A percentile compares a stretch with the other conserved stretches of the same genome.
phyloP scores from a whole-genome alignment of 768 basidiomycete species.

The Mycena capillaripes region DNA sequence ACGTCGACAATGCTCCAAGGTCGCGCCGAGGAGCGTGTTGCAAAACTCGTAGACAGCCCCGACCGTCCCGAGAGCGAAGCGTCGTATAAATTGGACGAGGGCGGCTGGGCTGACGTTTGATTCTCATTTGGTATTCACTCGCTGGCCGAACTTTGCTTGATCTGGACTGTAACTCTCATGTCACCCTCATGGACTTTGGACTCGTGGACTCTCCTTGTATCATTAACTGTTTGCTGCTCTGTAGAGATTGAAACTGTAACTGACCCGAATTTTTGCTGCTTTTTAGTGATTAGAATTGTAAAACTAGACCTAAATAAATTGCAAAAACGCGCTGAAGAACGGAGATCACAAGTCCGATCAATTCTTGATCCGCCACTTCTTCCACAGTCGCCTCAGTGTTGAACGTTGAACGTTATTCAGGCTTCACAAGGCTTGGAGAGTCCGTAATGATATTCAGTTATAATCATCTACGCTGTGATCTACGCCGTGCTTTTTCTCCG shows the following conservation, averaged over 20 bases:
- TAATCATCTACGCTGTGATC: too few relatives aligned
- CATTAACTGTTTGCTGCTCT: constrained; percentile 30
- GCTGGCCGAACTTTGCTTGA: constrained; percentile 13
- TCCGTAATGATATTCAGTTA: background rate
- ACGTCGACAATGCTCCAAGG: constrained; percentile 56
- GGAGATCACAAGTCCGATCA: background rate
- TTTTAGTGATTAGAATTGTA: background rate
- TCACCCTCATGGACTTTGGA: too few relatives aligned
- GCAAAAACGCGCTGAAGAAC: too few relatives aligned
- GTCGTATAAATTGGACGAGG: constrained; percentile 92
- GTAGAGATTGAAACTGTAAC: constrained; percentile 9
- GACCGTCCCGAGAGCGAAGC: constrained; percentile 93
- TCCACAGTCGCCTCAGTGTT: background rate
- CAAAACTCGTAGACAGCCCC: constrained; percentile 91
- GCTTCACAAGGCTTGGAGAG: too few relatives aligned
- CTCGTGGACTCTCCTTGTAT: constrained; percentile 13
- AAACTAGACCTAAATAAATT: too few relatives aligned
- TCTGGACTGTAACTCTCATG: constrained; percentile 21
- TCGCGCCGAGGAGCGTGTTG: constrained; percentile 91
- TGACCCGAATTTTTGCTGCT: background rate
- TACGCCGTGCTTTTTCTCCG: background rate
- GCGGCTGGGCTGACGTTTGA: constrained; percentile 90
- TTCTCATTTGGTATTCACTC: constrained; percentile 1
- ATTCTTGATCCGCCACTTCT: background rate
- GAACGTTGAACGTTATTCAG: too few relatives aligned